Evolutionary conservation across 768 basidiomycete species (phyloP).

Genomic region (Leccinum barrowsii): DNA sequence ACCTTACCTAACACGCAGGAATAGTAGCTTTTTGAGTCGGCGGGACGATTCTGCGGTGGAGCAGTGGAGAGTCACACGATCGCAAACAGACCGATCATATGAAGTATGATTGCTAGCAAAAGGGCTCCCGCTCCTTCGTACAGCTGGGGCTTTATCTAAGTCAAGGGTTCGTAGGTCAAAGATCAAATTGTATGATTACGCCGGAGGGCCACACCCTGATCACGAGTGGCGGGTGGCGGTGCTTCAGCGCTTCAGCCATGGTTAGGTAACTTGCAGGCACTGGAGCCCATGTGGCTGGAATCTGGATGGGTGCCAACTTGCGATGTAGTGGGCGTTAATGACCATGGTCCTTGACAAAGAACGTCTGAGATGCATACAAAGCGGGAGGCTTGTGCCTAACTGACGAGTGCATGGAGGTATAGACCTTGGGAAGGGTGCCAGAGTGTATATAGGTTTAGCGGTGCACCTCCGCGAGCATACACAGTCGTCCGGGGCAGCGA

Average conservation of each 20-base stretch:
- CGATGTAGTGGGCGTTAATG: background rate
- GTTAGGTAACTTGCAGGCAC: background rate
- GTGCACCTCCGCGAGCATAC: too few species aligned
- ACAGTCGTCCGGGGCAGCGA: background rate
- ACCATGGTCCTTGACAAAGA: background rate
- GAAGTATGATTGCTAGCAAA: background rate
- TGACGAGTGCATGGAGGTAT: background rate
- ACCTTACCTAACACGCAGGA: background rate
- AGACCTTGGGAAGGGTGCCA: background rate
- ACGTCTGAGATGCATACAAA: background rate
- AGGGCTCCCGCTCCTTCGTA: background rate
- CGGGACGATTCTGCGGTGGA: background rate
- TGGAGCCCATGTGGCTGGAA: background rate
- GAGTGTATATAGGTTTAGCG: too few species aligned
- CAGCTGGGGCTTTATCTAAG: background rate
- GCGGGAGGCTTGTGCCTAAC: background rate
- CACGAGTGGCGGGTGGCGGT: background rate
- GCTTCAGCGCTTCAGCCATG: background rate
- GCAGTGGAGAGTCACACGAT: background rate
- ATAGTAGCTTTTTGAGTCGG: background rate
- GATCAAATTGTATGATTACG: background rate
- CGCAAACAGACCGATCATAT: background rate
- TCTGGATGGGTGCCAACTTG: background rate
- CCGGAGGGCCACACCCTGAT: background rate
- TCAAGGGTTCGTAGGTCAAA: background rate